These are phyloP conservation scores for Pyrus betulifolia DNA, from an alignment of 306 rosid species.

Conservation along the genomic window DNA sequence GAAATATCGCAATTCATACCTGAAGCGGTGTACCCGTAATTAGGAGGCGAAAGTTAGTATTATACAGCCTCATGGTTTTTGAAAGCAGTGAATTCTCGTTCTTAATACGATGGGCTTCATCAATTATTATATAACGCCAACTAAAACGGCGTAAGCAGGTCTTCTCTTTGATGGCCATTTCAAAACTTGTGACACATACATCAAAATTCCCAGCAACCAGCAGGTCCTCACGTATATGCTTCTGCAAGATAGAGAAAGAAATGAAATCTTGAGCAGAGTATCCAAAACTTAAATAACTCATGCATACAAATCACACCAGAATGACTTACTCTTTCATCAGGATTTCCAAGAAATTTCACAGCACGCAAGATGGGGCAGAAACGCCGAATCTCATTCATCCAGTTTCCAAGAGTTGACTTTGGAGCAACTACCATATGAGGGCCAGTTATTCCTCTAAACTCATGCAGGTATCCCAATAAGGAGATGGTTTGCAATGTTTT, in stretches of 20 bases:
- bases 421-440: conserved; percentile 99
- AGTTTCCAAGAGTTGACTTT: conserved; percentile 94
- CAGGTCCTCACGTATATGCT: conserved; percentile 70
- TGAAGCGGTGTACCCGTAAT: conserved; percentile 97
- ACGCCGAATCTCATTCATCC: conserved; percentile 99
- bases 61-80: conserved; percentile 89
- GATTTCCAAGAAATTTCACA: conserved; percentile 91
- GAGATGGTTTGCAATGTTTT: conserved; percentile 96
- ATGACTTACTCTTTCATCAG: conserved; percentile 78
- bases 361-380: conserved; percentile 86
- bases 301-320: background rate
- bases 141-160: conserved; percentile 74
- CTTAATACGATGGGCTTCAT: conserved; percentile 98
- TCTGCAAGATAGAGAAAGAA: conserved; percentile 39
- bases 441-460: conserved; percentile 85
- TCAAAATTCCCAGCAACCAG: conserved; percentile 96
- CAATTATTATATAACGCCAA: conserved; percentile 94
- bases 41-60: conserved; percentile 82
- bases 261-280: background rate
- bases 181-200: conserved; percentile 94
- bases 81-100: conserved; percentile 94
- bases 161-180: conserved; percentile 99
- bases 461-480: conserved; percentile 83
- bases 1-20: conserved; percentile 38
- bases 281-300: background rate